A percentile compares a stretch with the other conserved stretches of the same genome.
phyloP scores from a whole-genome alignment of 768 basidiomycete genomes.

The Sutorius australiensis region DNA sequence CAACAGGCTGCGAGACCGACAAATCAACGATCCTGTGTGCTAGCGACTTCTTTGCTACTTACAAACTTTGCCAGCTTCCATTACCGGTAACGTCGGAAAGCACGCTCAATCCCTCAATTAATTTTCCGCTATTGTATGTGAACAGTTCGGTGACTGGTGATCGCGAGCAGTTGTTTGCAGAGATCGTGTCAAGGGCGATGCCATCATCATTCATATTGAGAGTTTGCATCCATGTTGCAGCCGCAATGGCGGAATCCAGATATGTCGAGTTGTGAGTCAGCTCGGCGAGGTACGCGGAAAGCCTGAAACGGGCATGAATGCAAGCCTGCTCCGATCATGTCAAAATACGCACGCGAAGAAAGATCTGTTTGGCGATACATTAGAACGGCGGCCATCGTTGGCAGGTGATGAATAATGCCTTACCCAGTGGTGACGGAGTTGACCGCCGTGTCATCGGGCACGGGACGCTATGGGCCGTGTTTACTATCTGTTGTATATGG shows the following conservation, averaged over 20 bases:
- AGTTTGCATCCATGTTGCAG: constrained; percentile 46
- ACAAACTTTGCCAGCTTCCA: constrained; percentile 40
- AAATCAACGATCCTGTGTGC: background rate
- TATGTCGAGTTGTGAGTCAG: constrained; percentile 44
- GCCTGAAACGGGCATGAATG: constrained; percentile 22
- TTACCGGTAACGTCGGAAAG: constrained; percentile 42
- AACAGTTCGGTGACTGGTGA: constrained; percentile 46
- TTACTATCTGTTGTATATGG: background rate
- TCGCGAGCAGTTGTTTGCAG: constrained; percentile 44
- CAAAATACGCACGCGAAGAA: constrained; percentile 36
- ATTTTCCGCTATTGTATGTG: constrained; percentile 55
- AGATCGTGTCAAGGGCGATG: constrained; percentile 47
- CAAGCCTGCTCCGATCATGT: background rate
- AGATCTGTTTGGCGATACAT: constrained; percentile 24
- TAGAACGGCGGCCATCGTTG: background rate
- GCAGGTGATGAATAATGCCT: background rate
- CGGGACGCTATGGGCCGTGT: constrained; percentile 36
- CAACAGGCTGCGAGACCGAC: constrained; percentile 29
- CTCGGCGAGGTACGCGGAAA: constrained; percentile 49
- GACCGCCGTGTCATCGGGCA: constrained; percentile 37
- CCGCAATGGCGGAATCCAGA: constrained; percentile 41
- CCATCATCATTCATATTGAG: constrained; percentile 41
- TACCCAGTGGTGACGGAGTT: constrained; percentile 54
- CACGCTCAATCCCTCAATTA: constrained; percentile 48
- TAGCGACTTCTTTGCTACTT: constrained; percentile 10